Base-by-base conservation (phyloP, 345 rosid species). In the Dipteronia dyeriana region DNA sequence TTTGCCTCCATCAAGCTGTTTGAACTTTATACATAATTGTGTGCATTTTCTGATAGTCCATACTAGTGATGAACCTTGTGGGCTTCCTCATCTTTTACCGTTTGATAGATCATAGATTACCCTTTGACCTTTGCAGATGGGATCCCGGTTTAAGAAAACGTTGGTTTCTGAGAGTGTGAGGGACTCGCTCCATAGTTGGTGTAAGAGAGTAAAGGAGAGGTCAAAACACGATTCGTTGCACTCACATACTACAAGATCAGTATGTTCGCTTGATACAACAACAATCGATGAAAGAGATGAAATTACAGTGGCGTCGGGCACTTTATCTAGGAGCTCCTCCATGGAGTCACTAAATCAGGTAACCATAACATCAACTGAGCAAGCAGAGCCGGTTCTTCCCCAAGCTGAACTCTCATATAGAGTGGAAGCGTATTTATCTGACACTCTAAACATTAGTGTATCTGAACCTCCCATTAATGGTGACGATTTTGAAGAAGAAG, bases 131-230 rank as follows among this genome's bases (percentile, higher is more conserved):
- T 64, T 59, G 70, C 66, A 89, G 97, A 94, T 94, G 98, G 98
- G 98, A 74, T 93, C 98, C 7, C 86, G 82, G 57, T 90, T 85
- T 53, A 95, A 89, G 84, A 95, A 93, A 83, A 91, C 97, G 14
- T 76, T 93, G 76, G 97, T 93, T 49, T 83, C 97, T 0, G 98
- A 93, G 81, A 91, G 91, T 12, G 98, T 95, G 16, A 86, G 99
- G 78, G 96, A 92, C 31, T 95, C 99, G 2, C 97, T 95, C 54
- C 99, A 93, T 74, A 91, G 97, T 72, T 95, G 99, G 98, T 89
- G 98, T 47, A 95, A 93, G 81, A 82, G 99, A 83, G 98, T 87
- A 71, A 90, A 86, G 85, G 87, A 82, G 65, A 91, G 84, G 79
- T 90, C 97, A 1, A 91, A 89, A 82, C 87, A 87, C 1, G 90